Evolutionary conservation across 805 yeast genomes (phyloP), one percentile per base, ranked within the genome.

Genomic region (Ogataea saltuana): DNA sequence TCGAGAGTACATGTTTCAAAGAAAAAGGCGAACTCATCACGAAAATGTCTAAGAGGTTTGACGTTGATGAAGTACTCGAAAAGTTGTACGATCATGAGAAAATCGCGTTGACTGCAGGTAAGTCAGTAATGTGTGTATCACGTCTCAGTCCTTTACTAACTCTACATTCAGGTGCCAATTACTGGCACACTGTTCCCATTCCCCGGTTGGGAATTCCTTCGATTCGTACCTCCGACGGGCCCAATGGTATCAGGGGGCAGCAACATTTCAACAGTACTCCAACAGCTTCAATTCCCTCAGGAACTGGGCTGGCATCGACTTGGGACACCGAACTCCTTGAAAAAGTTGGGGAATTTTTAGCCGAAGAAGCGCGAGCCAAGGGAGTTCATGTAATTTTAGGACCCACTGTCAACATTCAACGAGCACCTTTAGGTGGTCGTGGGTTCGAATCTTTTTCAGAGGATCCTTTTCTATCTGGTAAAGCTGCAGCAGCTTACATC

Each of bases 381-480:
- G 70, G 71, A 33, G 71, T 64, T n/a, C 74, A 70, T 45, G 64
- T 61, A 29, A 58, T 68, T 34, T 51, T 65, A 41, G 69, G 69
- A 17, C 68, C 69, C 11, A 35, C 68, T 45, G 45, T 63, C 18
- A 71, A 72, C 52, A 72, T 70, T 39, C 71, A 66, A 16, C 59
- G 77, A 22, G 63, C 65, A 18, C 77, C 77, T 5, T 54, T 71
- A 28, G 77, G 76, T 7, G 77, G 86, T 15, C 64, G 86, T 42
- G 79, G 80, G 2, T 81, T 80, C 53, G 86, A 81, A 59, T 70
- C 79, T 23, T 80, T 75, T 61, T 67, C 78, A 20, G 86, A 81
- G 60, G 86, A 81, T 55, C 86, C 86, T 3, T 54, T 58, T 13
- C 55, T 74, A 23, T 58, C 76, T 6, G 80, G 80, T 44, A 42